Conservation (phyloP, 2,329 filamentous ascomycete species). For the Blumeria graminis region DNA sequence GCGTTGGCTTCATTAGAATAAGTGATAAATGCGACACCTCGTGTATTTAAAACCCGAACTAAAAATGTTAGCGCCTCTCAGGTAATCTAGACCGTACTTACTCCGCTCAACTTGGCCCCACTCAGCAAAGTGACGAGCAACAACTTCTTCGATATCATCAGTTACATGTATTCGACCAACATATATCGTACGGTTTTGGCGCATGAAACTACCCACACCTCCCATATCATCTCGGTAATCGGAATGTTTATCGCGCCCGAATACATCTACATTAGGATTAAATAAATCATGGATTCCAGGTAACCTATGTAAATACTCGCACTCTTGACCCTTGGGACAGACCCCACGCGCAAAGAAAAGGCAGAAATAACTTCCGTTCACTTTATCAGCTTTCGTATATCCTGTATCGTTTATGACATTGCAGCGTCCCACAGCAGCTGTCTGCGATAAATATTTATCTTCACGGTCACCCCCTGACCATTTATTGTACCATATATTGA, state of each 20-base stretch:
- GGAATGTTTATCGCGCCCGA: slow-evolving; percentile 74
- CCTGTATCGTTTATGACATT: slow-evolving; percentile 60
- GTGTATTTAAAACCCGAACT: slow-evolving; percentile 60
- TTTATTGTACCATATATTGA: slow-evolving; percentile 99
- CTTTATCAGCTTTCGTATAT: slow-evolving; percentile 53
- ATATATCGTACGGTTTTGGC: slow-evolving; percentile 85
- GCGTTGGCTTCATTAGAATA: slow-evolving; percentile 78
- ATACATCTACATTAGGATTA: slow-evolving; percentile 86
- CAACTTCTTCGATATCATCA: slow-evolving; percentile 91
- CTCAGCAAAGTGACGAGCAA: slow-evolving; percentile 84
- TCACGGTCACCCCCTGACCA: slow-evolving; percentile 91
- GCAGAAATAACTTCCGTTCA: slow-evolving; percentile 72
- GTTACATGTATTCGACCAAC: slow-evolving; percentile 84
- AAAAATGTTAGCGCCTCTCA: slow-evolving; percentile 7
- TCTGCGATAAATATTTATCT: slow-evolving; percentile 69
- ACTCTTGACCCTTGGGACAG: slow-evolving; percentile 73
- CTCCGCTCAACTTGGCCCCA: slow-evolving; percentile 80
- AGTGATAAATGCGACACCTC: slow-evolving; percentile 87
- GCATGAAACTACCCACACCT: slow-evolving; percentile 79
- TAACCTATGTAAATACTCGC: slow-evolving; percentile 77
- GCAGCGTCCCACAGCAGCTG: slow-evolving; percentile 62
- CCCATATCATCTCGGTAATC: slow-evolving; percentile 97
- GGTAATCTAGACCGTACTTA: slow-evolving; percentile 12
- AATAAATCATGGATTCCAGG: slow-evolving; percentile 74
- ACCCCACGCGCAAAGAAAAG: slow-evolving; percentile 68